phyloP scores from a whole-genome alignment of 2,329 filamentous ascomycete species.

The Claviceps sorghi region DNA sequence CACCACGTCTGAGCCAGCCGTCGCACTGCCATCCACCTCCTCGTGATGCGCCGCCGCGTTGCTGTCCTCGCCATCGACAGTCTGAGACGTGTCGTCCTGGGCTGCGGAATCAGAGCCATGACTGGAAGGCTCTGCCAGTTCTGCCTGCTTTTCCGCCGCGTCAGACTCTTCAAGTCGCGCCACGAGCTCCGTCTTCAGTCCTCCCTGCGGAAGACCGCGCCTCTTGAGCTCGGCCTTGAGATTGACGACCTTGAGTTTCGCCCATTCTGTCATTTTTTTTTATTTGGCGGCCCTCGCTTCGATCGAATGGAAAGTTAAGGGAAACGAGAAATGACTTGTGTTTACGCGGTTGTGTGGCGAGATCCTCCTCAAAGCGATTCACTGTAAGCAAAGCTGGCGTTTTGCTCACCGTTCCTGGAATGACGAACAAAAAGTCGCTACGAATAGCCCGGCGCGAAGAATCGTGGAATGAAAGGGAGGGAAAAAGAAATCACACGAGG shows the following conservation, averaged over 20 bases:
- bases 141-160: not conserved
- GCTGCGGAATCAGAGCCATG: not conserved
- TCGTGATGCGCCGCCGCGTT: not conserved
- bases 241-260: slow-evolving; percentile 56
- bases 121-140: not conserved
- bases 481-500: not conserved
- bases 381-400: too few species aligned
- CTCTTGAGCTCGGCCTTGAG: slow-evolving; percentile 61
- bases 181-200: slow-evolving; percentile 58
- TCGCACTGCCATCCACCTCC: not conserved
- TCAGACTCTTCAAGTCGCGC: slow-evolving; percentile 38
- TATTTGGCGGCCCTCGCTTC: not conserved
- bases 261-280: slow-evolving; percentile 35
- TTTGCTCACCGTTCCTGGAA: not conserved
- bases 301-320: not conserved
- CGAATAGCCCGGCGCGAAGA: not conserved
- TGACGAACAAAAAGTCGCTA: not conserved
- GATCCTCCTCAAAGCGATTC: too few species aligned
- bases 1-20: not conserved
- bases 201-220: slow-evolving; percentile 52
- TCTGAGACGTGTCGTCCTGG: not conserved
- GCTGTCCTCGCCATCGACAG: not conserved
- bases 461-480: not conserved
- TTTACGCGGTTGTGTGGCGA: too few species aligned
- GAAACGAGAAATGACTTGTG: too few species aligned